Base-by-base conservation (phyloP, 2,329 filamentous ascomycete genomes). In the Phialophora macrospora region DNA sequence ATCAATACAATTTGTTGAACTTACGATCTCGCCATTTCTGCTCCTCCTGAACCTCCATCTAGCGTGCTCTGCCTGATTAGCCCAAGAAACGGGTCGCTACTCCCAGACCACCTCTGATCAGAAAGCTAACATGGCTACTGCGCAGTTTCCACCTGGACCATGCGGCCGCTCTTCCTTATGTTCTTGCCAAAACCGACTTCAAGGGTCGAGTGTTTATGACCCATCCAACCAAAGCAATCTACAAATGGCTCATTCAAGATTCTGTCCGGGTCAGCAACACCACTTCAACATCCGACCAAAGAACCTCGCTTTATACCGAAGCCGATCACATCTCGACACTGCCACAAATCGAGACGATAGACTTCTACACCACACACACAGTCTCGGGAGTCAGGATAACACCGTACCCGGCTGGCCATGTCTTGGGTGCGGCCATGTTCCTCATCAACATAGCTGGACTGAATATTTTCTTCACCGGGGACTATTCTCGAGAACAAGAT, bases 181-280 rank as follows among this genome's bases (percentile, higher is more conserved):
- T 99, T 66, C 86, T 99, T 70, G 91, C 94, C 70, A 99, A 99
- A 82, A 98, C 95, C 44, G 97, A 97, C 78, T 99, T 99, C 82
- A 90, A 91, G 71, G 95, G 95, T 56, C 88, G 93, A 24, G 94
- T 98, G 67, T 98, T 97, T 82, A 99, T 98, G 94, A 99, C 95
- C 59, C 95, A 99, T 82, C 93, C 95, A 1, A 99, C 95, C 55
- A 98, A 99, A 79, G 95, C 95, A 73, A 99, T 99, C 77, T 99
- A 99, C 85, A 98, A 98, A 80, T 98, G 95, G 94, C 87, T 98
- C 59, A 97, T 98, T 69, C 93, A 97, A 78, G 95, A 99, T 79
- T 96, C 93, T 71, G 92, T 99, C 52, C 89, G 95, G 65, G 93
- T 99, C 32, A 91, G 74, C 85, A 95, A 83, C 83, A 92, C 75